Evolutionary conservation across 441 rosid species (phyloP).

Genomic region (Hura crepitans): DNA sequence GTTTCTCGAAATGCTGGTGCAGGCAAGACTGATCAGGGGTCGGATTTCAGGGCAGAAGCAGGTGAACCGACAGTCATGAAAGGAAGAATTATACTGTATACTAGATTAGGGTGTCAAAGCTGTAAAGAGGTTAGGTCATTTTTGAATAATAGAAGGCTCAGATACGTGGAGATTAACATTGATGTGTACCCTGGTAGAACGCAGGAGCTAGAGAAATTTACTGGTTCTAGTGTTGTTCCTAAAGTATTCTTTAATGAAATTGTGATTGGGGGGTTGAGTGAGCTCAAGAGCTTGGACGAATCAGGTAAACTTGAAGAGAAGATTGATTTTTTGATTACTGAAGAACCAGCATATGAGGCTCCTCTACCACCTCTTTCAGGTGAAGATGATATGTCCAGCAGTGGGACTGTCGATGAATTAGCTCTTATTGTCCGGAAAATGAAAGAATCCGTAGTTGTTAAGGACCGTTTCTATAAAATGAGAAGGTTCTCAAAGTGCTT

Average conservation of each 20-base stretch:
- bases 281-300: slow-evolving; percentile 55
- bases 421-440: slow-evolving; percentile 68
- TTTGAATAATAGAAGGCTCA: slow-evolving; percentile 53
- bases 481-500: slow-evolving; percentile 62
- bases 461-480: slow-evolving; percentile 73
- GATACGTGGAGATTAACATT: slow-evolving; percentile 72
- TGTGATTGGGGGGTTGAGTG: slow-evolving; percentile 58
- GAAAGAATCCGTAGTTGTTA: slow-evolving; percentile 57
- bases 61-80: slow-evolving; percentile 43
- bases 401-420: slow-evolving; percentile 67
- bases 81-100: slow-evolving; percentile 66
- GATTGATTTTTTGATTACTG: slow-evolving; percentile 49
- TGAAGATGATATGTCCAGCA: slow-evolving; percentile 65
- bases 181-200: slow-evolving; percentile 73
- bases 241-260: slow-evolving; percentile 66
- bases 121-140: slow-evolving; percentile 55
- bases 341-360: slow-evolving; percentile 57
- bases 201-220: slow-evolving; percentile 58
- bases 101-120: slow-evolving; percentile 64
- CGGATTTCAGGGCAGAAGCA: slow-evolving; percentile 27
- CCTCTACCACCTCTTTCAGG: slow-evolving; percentile 84
- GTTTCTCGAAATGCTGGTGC: slow-evolving; percentile 40
- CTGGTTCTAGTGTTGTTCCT: slow-evolving; percentile 66
- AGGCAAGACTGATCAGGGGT: slow-evolving; percentile 32
- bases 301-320: slow-evolving; percentile 70